Conservation (phyloP, 2,329 filamentous ascomycete species). For the Fusarium virguliforme region DNA sequence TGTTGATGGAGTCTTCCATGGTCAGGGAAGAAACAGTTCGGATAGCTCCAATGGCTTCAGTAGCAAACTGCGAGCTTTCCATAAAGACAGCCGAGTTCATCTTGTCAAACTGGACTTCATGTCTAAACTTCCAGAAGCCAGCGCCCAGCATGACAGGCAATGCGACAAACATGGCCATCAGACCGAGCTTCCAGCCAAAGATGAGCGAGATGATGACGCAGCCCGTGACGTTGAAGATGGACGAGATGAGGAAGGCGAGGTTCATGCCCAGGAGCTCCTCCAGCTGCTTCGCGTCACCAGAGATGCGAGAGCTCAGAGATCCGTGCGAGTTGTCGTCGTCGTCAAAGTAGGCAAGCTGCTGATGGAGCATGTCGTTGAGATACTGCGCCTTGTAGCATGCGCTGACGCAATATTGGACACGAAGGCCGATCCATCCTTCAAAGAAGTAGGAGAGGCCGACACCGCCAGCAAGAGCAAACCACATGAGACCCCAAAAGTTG, state of each 20-base stretch:
- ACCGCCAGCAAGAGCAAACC: conserved; percentile 51
- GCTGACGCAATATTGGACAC: conserved; percentile 37
- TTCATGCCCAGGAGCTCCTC: conserved; percentile 56
- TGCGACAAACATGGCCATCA: conserved; percentile 57
- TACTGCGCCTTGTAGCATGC: conserved; percentile 51
- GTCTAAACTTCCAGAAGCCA: conserved; percentile 59
- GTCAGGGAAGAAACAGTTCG: conserved; percentile 74
- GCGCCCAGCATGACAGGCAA: conserved; percentile 56
- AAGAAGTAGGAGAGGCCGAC: conserved; percentile 52
- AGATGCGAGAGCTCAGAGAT: conserved; percentile 48
- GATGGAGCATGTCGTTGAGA: conserved; percentile 51
- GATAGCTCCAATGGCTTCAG: conserved; percentile 74
- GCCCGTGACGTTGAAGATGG: conserved; percentile 52
- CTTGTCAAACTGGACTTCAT: conserved; percentile 70
- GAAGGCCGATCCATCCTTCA: conserved; percentile 44
- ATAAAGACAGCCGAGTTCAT: conserved; percentile 72
- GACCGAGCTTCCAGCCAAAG: conserved; percentile 58
- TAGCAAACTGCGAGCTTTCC: conserved; percentile 74
- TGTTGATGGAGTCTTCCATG: conserved; percentile 71
- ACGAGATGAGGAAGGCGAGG: conserved; percentile 50
- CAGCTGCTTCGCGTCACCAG: conserved; percentile 53
- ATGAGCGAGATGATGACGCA: conserved; percentile 52
- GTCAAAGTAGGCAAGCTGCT: conserved; percentile 53
- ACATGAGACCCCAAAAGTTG: conserved; percentile 55
- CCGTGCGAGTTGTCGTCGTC: conserved; percentile 52